phyloP scores from a whole-genome alignment of 345 rosid genomes.

The Acer campestre region DNA sequence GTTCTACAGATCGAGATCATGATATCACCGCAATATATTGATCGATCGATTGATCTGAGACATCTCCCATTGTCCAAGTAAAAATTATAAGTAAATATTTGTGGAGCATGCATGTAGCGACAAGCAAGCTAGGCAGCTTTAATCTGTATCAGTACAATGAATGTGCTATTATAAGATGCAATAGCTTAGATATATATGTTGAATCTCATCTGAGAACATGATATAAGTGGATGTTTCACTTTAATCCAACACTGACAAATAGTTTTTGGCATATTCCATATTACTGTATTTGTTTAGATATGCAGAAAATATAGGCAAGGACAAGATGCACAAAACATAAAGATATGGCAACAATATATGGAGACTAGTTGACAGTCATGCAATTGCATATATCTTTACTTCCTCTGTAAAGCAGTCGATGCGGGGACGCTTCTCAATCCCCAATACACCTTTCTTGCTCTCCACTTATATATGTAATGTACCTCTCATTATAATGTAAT shows the following conservation, averaged over 20 bases:
- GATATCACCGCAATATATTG: neutral
- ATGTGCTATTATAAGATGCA: neutral
- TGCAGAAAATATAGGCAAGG: neutral
- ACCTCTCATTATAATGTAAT: neutral
- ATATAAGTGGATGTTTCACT: conserved; percentile 31
- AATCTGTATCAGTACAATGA: neutral
- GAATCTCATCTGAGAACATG: conserved; percentile 13
- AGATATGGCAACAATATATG: neutral
- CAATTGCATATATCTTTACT: neutral
- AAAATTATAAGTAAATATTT: neutral
- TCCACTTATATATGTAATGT: neutral
- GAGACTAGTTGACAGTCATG: neutral
- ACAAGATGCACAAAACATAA: conserved; percentile 6
- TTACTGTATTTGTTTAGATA: neutral
- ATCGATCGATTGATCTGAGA: no score
- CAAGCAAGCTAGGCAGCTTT: no score
- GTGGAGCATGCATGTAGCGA: neutral
- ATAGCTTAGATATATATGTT: neutral
- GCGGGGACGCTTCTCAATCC: neutral
- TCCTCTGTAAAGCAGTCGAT: neutral
- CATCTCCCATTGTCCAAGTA: no score
- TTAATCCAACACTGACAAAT: conserved; percentile 19
- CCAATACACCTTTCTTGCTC: neutral
- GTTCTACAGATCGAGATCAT: neutral
- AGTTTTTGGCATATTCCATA: conserved; percentile 15